phyloP scores from a whole-genome alignment of 768 basidiomycete species.

The Butyriboletus loyo region DNA sequence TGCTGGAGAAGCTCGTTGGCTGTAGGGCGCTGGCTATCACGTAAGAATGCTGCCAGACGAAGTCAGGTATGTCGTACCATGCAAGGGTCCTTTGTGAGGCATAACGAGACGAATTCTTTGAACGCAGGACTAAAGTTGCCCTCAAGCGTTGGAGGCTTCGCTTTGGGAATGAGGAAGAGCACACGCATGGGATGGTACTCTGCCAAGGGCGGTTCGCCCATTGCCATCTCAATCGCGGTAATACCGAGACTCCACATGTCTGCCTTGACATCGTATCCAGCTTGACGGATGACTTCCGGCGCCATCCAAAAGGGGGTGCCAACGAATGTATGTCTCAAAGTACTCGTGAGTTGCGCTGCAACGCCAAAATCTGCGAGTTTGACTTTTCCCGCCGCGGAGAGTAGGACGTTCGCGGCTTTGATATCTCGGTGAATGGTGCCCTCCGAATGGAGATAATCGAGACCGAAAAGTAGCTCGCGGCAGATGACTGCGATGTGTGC shows the following conservation, averaged over 20 bases:
- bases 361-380: conserved; percentile 99
- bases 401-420: conserved; percentile 94
- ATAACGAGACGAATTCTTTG: conserved; percentile 89
- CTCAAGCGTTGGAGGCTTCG: conserved; percentile 87
- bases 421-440: conserved; percentile 98
- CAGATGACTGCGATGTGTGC: conserved; percentile 93
- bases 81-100: conserved; percentile 89
- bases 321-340: conserved; percentile 94
- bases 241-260: conserved; percentile 99
- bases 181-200: conserved; percentile 99
- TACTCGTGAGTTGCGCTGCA: conserved; percentile 93
- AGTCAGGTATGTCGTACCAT: conserved; percentile 45
- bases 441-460: conserved; percentile 95
- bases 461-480: conserved; percentile 86
- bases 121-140: conserved; percentile 81
- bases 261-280: conserved; percentile 93
- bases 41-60: conserved; percentile 6
- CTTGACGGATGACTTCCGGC: conserved; percentile 95
- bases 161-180: conserved; percentile 95
- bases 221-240: conserved; percentile 97
- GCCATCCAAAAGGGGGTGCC: conserved; percentile 99
- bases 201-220: conserved; percentile 92
- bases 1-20: conserved; percentile 93
- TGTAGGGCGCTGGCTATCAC: conserved; percentile 67
- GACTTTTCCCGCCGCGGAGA: conserved; percentile 88